Base-by-base conservation (phyloP, 352 stramenopile species). In the Pythium angustatum region DNA sequence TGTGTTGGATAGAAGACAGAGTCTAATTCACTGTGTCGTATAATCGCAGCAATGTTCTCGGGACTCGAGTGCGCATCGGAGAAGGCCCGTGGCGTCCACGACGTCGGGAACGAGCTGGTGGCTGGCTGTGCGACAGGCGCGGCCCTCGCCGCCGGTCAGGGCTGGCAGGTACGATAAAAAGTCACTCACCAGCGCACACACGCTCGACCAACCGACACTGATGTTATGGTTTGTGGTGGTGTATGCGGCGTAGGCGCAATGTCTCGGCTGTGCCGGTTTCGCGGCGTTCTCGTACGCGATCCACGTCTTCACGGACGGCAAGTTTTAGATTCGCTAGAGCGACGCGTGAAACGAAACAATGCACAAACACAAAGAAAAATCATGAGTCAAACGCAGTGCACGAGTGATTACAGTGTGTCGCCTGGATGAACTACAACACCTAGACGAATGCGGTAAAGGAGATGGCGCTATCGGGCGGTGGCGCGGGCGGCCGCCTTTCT, bases 111-210 rank as follows among this genome's bases (percentile, higher is more conserved):
- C 77, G 85, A 93, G 22, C 83, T 98, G 26, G 73, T 96, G 31
- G 95, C 91, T 33, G 96, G 96, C 49, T 99, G 96, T 71, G 89
- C 97, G n/a, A 98, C 96, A 5, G 96, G 96, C 28, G 96, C 93
- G 6, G 94, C 93, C 4, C 77, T 99, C 41, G 94, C 97, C 45
- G 93, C 94, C 33, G 97, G 96, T 24, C 84, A 97, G 58, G 96
- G 96, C 21, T 88, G 93, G 21, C 89, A 98, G 67, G 67, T 73
- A 28, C 34, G 47, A 38, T 24, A 19, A 22, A 22, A 41, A 10
- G 19, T 14, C 3, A 45, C 5, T 45, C n/a, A n/a, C n/a, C n/a
- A n/a, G n/a, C n/a, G n/a, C n/a, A n/a, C n/a, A n/a, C n/a, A n/a
- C n/a, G n/a, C n/a, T n/a, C n/a, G n/a, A n/a, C n/a, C n/a, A n/a